Percentiles rank a stretch among this genome's conserved stretches.
phyloP scores from a whole-genome alignment of 129 eudicot species.

The Gnaphalium uliginosum region DNA sequence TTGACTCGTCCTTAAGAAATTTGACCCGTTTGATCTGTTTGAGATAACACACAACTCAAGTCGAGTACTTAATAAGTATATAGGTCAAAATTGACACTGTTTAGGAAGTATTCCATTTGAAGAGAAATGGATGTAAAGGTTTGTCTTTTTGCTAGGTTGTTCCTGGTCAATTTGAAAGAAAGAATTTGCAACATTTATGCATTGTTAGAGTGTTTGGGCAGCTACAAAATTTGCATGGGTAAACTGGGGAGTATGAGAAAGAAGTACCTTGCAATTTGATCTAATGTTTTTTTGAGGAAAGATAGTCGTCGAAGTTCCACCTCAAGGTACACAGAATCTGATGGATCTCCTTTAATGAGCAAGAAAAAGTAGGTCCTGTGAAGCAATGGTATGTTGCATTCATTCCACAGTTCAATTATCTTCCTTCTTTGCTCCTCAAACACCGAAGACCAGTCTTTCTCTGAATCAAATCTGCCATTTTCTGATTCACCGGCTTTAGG shows the following conservation, averaged over 20 bases:
- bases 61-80: not conserved
- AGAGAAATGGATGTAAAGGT: not conserved
- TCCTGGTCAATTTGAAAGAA: not conserved
- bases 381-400: conserved; percentile 69
- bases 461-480: conserved; percentile 12
- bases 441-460: conserved; percentile 43
- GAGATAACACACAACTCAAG: not conserved
- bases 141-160: conserved; percentile 3
- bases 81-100: not conserved
- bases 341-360: conserved; percentile 84
- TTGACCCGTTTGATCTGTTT: not conserved
- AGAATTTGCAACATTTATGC: not conserved
- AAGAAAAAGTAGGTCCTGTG: conserved; percentile 84
- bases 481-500: conserved; percentile 19
- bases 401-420: conserved; percentile 77
- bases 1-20: no score
- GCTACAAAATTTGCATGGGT: not conserved
- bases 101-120: not conserved
- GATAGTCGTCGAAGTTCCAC: conserved; percentile 86
- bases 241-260: not conserved
- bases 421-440: conserved; percentile 65
- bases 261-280: conserved; percentile 59
- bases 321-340: conserved; percentile 86
- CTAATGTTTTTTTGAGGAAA: conserved; percentile 58
- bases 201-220: not conserved